These are phyloP conservation scores for Fallopia convolvulus DNA, from an alignment of 148 eudicot species.

Conservation along the genomic window DNA sequence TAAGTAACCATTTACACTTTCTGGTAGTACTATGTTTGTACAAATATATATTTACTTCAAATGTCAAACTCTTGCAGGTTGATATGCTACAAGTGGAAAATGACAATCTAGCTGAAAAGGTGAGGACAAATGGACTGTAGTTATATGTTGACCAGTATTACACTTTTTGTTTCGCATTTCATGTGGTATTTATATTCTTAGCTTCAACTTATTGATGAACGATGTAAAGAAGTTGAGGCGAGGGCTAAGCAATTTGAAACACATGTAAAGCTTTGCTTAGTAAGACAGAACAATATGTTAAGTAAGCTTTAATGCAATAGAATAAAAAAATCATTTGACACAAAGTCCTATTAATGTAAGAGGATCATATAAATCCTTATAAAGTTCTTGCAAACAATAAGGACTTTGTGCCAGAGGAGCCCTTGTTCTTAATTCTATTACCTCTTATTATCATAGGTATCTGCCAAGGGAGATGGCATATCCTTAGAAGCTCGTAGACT, in stretches of 20 bases:
- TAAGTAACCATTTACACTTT: neutral
- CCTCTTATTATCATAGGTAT: constrained; percentile 36
- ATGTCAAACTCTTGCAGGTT: constrained; percentile 45
- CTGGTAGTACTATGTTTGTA: constrained; percentile 2
- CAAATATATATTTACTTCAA: neutral
- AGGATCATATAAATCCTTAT: neutral
- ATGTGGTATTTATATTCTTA: constrained; percentile 36
- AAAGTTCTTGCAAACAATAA: no score
- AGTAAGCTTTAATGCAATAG: neutral
- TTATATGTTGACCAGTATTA: neutral
- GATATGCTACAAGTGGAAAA: constrained; percentile 98
- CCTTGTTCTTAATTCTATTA: neutral
- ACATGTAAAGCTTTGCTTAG: constrained; percentile 43
- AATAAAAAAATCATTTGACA: no score
- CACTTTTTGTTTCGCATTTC: constrained; percentile 10
- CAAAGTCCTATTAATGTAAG: no score
- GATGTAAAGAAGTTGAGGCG: constrained; percentile 79
- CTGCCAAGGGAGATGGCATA: constrained; percentile 83
- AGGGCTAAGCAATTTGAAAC: constrained; percentile 83
- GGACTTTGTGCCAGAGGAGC: neutral
- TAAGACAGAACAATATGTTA: neutral
- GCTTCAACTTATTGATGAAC: constrained; percentile 85
- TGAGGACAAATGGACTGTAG: constrained; percentile 18
- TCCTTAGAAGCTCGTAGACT: constrained; percentile 88
- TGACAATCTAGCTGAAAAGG: constrained; percentile 78